These are phyloP conservation scores for Chalaropsis thielavioides DNA, from an alignment of 2,329 filamentous ascomycete species.

Conservation along the genomic window DNA sequence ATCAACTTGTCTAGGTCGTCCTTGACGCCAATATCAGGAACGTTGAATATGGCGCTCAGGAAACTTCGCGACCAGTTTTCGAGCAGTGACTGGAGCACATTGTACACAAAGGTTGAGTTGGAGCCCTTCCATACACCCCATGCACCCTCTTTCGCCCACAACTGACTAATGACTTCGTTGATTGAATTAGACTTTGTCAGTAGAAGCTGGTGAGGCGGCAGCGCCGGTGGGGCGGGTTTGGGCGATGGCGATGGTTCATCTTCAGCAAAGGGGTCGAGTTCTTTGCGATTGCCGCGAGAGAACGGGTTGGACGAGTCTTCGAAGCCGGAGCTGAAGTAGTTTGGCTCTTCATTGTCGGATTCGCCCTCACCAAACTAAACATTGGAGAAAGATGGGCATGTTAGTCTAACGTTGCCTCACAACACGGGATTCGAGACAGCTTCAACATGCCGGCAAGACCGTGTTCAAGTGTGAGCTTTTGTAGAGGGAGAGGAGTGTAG, in stretches of 20 bases:
- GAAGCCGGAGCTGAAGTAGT: conserved; percentile 63
- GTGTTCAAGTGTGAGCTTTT: too few species aligned
- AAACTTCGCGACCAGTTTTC: conserved; percentile 88
- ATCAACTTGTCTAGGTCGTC: conserved; percentile 64
- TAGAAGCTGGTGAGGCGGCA: conserved; percentile 46
- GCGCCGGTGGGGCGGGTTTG: conserved; percentile 22
- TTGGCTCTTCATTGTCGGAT: conserved; percentile 62
- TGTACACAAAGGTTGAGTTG: conserved; percentile 86
- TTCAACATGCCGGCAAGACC: too few species aligned
- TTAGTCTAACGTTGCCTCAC: not conserved
- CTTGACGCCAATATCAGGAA: conserved; percentile 67
- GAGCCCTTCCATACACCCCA: conserved; percentile 92
- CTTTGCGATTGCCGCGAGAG: conserved; percentile 10
- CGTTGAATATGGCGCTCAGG: conserved; percentile 76
- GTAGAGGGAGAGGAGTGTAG: too few species aligned
- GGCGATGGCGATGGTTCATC: conserved; percentile 13
- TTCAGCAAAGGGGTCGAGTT: conserved; percentile 16
- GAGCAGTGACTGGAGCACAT: conserved; percentile 67
- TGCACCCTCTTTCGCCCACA: conserved; percentile 79
- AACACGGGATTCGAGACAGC: too few species aligned
- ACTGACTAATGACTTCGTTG: conserved; percentile 68
- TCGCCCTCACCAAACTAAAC: conserved; percentile 26
- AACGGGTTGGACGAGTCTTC: conserved; percentile 37
- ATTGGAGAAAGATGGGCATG: not conserved
- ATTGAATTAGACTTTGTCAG: conserved; percentile 67